Evolutionary conservation across 192 early-diverging fungal species (phyloP).

Genomic region (Dissophora ornata): DNA sequence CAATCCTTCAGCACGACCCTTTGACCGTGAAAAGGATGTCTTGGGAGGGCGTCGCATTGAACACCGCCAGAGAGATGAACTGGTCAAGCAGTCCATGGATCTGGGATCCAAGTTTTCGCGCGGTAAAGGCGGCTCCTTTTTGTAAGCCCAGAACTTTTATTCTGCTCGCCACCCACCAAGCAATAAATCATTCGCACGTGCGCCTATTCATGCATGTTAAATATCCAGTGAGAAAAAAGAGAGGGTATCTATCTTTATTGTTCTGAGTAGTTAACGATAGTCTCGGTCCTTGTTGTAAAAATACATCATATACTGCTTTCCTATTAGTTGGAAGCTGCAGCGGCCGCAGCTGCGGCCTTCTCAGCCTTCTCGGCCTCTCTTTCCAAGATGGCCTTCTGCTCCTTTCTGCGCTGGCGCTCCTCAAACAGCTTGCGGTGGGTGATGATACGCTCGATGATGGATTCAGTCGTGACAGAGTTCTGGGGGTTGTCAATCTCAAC

Average conservation of each 20-base stretch:
- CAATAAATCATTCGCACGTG: neutral
- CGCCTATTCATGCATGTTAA: neutral
- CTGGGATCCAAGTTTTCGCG: conserved; percentile 62
- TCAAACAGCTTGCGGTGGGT: conserved; percentile 84
- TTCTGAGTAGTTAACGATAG: conserved; percentile 1
- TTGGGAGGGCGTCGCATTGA: conserved; percentile 61
- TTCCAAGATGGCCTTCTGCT: conserved; percentile 74
- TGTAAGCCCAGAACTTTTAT: conserved; percentile 32
- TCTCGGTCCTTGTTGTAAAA: conserved; percentile 8
- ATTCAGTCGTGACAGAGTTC: conserved; percentile 82
- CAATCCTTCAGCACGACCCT: conserved; percentile 61
- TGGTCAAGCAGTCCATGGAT: conserved; percentile 58
- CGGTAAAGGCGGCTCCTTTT: conserved; percentile 58
- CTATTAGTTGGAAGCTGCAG: conserved; percentile 24
- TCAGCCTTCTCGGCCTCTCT: conserved; percentile 71
- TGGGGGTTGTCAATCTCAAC: conserved; percentile 81
- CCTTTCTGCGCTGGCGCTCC: conserved; percentile 82
- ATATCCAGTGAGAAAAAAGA: neutral
- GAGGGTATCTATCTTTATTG: conserved; percentile 25
- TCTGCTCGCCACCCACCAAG: neutral
- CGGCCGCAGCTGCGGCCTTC: conserved; percentile 57
- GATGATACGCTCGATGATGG: conserved; percentile 92
- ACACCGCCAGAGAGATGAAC: conserved; percentile 55
- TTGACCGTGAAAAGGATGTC: conserved; percentile 70
- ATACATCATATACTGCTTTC: conserved; percentile 15